A percentile compares a stretch with the other conserved stretches of the same genome.
These are phyloP conservation scores for Nakataea oryzae DNA, from an alignment of 2,329 filamentous ascomycete species.

Conservation along the genomic window DNA sequence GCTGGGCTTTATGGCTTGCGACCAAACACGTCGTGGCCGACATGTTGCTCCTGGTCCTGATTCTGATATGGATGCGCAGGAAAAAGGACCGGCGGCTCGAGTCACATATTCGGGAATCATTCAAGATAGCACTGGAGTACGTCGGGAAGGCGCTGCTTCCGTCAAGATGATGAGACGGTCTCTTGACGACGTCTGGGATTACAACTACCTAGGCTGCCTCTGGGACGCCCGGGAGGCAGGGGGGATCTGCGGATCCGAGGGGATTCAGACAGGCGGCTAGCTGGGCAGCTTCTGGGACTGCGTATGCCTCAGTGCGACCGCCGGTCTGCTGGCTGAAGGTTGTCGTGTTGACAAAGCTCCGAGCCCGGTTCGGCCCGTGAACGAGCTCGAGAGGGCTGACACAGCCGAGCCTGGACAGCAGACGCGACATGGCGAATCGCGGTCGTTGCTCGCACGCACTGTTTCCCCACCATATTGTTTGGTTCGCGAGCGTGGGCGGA, in stretches of 20 bases:
- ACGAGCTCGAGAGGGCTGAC: neutral
- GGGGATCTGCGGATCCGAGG: neutral
- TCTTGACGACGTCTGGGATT: neutral
- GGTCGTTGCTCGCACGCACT: neutral
- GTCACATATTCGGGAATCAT: conserved; percentile 57
- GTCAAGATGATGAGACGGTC: conserved; percentile 31
- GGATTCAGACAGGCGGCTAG: neutral
- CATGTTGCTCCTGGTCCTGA: conserved; percentile 49
- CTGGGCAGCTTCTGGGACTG: neutral
- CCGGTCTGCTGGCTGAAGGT: neutral
- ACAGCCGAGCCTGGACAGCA: neutral
- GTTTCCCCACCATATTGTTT: neutral
- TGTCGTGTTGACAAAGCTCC: neutral
- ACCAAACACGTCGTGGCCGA: conserved; percentile 69
- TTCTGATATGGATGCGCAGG: conserved; percentile 63
- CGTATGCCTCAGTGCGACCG: too few relatives aligned
- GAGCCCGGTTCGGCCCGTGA: neutral
- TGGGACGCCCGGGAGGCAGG: too few relatives aligned
- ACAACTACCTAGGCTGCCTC: neutral
- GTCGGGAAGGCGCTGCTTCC: conserved; percentile 43
- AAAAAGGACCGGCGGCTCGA: conserved; percentile 63
- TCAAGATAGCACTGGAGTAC: conserved; percentile 49
- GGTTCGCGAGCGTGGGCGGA: neutral
- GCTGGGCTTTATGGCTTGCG: conserved; percentile 58
- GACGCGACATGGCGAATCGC: neutral